Evolutionary conservation across 2,329 filamentous ascomycete genomes (phyloP).

Genomic region (Xylaria sp.): DNA sequence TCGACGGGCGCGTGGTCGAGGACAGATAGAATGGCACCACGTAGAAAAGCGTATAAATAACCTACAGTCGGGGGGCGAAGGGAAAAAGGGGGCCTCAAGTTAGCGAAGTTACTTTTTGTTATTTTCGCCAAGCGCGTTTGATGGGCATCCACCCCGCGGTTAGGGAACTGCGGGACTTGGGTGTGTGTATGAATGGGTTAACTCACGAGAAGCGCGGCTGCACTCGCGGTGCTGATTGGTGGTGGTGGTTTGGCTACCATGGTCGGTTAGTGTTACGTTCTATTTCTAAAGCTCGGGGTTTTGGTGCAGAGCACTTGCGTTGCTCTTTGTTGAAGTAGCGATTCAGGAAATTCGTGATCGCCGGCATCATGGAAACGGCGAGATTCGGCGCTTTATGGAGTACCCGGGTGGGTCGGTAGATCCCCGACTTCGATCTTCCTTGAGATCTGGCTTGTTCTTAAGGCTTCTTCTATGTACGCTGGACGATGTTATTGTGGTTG

Average conservation of each 20-base stretch:
- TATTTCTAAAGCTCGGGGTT: not conserved
- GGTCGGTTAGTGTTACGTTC: slow-evolving; percentile 39
- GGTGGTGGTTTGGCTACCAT: slow-evolving; percentile 51
- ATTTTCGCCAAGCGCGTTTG: slow-evolving; percentile 23
- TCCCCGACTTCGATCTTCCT: slow-evolving; percentile 18
- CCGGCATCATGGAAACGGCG: slow-evolving; percentile 44
- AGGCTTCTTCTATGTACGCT: not conserved
- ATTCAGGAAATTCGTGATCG: slow-evolving; percentile 44
- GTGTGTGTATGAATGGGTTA: slow-evolving; percentile 12
- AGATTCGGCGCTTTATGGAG: slow-evolving; percentile 7
- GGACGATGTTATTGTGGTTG: not conserved
- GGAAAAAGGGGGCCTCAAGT: not conserved
- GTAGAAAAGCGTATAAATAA: slow-evolving; percentile 87
- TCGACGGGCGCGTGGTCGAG: slow-evolving; percentile 79
- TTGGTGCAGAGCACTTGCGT: slow-evolving; percentile 41
- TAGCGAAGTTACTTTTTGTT: not conserved
- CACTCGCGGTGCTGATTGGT: slow-evolving; percentile 54
- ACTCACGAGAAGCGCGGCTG: slow-evolving; percentile 53
- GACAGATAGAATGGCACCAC: slow-evolving; percentile 92
- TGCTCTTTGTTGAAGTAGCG: slow-evolving; percentile 48
- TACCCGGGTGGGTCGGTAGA: slow-evolving; percentile 2
- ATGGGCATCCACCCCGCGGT: slow-evolving; percentile 25
- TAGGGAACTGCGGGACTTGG: slow-evolving; percentile 17
- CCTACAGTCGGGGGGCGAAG: slow-evolving; percentile 55
- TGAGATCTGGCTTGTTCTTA: slow-evolving; percentile 12